Evolutionary conservation across 2,329 filamentous ascomycete genomes (phyloP).

Genomic region (Calonectria pauciramosa): DNA sequence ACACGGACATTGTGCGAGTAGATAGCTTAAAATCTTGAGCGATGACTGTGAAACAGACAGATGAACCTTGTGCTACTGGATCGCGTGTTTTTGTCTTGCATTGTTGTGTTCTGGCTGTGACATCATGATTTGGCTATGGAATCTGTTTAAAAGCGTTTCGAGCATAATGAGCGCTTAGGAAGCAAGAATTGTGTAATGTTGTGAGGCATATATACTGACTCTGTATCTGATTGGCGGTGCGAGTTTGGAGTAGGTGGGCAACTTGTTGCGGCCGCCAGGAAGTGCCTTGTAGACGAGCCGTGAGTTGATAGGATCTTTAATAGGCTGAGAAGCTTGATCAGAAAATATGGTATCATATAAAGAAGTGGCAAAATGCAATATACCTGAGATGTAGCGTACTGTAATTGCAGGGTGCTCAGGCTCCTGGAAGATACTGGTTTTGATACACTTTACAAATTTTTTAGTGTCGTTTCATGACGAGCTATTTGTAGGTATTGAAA

Average conservation of each 20-base stretch:
- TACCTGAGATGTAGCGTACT: neutral
- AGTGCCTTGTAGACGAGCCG: neutral
- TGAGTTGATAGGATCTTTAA: neutral
- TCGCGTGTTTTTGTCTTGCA: neutral
- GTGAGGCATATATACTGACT: neutral
- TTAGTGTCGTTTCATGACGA: neutral
- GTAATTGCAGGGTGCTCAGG: neutral
- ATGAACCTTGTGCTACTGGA: neutral
- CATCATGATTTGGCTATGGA: neutral
- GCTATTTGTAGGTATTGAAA: neutral
- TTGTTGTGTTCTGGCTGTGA: neutral
- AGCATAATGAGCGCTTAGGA: neutral
- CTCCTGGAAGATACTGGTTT: neutral
- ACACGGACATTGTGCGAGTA: too few relatives aligned
- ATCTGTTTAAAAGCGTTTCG: neutral
- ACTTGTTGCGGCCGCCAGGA: too few relatives aligned
- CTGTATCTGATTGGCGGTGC: neutral
- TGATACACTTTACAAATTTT: neutral
- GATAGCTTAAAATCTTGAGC: neutral
- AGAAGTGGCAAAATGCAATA: neutral
- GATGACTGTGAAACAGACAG: neutral
- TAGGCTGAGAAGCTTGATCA: neutral
- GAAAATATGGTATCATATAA: neutral
- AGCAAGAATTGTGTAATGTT: neutral
- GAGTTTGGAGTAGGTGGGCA: neutral